Evolutionary conservation across 2,329 filamentous ascomycete genomes (phyloP), one percentile per base, ranked within the genome.

Genomic region (Fusarium nematophilum): DNA sequence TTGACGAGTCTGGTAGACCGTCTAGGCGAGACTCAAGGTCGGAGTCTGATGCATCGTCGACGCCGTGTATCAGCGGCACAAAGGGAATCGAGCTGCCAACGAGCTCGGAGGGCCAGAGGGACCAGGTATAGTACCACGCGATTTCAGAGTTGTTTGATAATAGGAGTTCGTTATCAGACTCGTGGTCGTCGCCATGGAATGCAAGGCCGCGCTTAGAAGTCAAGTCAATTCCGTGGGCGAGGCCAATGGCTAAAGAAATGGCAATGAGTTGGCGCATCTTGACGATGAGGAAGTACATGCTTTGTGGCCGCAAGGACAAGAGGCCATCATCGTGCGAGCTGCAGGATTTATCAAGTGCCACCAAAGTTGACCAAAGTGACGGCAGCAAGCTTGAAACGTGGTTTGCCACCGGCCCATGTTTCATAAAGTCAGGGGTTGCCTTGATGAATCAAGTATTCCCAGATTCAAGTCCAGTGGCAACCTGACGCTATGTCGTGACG

Each of bases 121-220:
- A 77, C 76, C 77, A 79, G 0, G 75, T 79, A 48, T 78, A 79
- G 58, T 79, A 79, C 77, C 77, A 79, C 0, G 70, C 62, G 10
- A 79, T 71, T 6, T 73, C 67, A 0, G 77, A 78, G 18, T 73
- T 66, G 13, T 70, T 65, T 0, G 76, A 78, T 2, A 73, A 51
- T 1, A 79, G 49, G 1, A 78, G 63, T n/a, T 69, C 53, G 33
- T 70, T 71, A 48, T 79, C 77, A 0, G 70, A 57, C 11, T 68
- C 36, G 10, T 70, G 64, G 4, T 66, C 53, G n/a, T 70, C 68
- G 10, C 63, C 68, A 4, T 60, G 56, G 17, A 59, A 69, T 2
- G 66, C 68, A 1, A 70, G 61, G 0, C 68, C 68, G 9, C 67
- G 66, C 25, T 70, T 70, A 3, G 57, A 66, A 0, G 60, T 36